phyloP scores from a whole-genome alignment of 2,329 filamentous ascomycete species.

The Microsporum ferrugineum region DNA sequence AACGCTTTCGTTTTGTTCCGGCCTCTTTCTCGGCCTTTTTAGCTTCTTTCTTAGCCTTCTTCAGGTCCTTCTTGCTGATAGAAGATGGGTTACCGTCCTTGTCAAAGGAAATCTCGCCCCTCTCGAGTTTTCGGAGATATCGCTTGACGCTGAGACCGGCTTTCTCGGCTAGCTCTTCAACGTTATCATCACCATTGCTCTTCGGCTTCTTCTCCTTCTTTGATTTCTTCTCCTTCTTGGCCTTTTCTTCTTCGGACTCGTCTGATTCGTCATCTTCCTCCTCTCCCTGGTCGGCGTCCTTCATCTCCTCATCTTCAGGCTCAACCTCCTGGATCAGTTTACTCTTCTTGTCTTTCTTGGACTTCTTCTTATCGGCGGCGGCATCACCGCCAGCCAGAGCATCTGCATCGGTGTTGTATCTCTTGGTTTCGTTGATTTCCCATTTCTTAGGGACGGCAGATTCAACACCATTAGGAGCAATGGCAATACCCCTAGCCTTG shows the following conservation, averaged over 20 bases:
- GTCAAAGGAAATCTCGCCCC: conserved; percentile 59
- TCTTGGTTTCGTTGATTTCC: conserved; percentile 81
- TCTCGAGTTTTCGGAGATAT: conserved; percentile 67
- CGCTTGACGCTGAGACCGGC: conserved; percentile 62
- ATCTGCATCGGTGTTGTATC: conserved; percentile 92
- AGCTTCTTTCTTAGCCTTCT: conserved; percentile 56
- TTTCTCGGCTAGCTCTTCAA: conserved; percentile 51
- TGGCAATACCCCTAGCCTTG: conserved; percentile 60
- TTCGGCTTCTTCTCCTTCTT: conserved; percentile 22
- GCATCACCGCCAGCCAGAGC: conserved; percentile 61
- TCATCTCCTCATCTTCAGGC: conserved; percentile 35
- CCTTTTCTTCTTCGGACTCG: conserved; percentile 19
- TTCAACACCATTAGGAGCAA: conserved; percentile 60
- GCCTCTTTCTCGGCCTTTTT: conserved; percentile 46
- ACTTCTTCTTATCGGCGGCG: conserved; percentile 27
- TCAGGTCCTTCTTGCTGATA: conserved; percentile 64
- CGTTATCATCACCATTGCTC: conserved; percentile 36
- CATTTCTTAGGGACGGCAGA: conserved; percentile 60
- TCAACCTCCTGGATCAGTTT: conserved; percentile 38
- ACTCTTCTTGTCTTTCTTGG: conserved; percentile 35
- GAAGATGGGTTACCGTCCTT: conserved; percentile 55
- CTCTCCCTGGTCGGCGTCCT: conserved; percentile 28
- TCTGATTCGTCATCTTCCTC: conserved; percentile 22
- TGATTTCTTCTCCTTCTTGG: conserved; percentile 14
- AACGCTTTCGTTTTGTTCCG: conserved; percentile 61